Evolutionary conservation across 805 yeast species (phyloP), one percentile per base, ranked within the genome.

Genomic region (Metschnikowia bowlesiae): DNA sequence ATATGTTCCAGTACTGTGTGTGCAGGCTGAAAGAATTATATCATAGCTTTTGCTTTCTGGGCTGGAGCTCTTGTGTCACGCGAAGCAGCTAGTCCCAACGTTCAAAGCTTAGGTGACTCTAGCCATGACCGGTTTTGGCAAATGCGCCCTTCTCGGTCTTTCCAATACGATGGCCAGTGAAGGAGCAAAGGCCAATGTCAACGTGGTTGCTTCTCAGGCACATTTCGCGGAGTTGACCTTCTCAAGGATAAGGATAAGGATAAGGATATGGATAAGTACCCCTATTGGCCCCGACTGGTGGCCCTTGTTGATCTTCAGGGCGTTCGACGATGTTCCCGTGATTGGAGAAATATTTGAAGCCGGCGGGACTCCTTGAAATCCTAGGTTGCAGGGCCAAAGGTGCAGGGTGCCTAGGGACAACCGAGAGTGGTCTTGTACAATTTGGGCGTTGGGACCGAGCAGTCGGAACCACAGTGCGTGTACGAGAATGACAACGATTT

Each of bases 331-430:
- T 28, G 84, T 86, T 54, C 76, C 78, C 40, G 80, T 81, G 32
- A 81, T 84, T 43, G 97, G 97, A 51, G 85, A 85, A 67, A 70
- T 87, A 54, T 92, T 84, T 67, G 99, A 92, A 75, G 85, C 84
- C 58, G 99, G 98, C 59, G 96, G 94, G 98, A 97, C 39, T 92
- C 97, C 76, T 88, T 60, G 97, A 82, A 82, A 91, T 97, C 38
- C 82, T 97, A 75, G 90, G 94, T 92, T 96, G 91, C 73, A 82
- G 97, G 67, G 85, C 96, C 48, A 83, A 84, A 55, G 98, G 99
- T 59, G 85, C 80, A 39, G 87, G 86, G 13, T 78, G 81, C 35
- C 80, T 78, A 53, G 81, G 70, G 79, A 80, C 54, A 83, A 81
- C 60, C 82, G 81, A 60, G 89, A 87, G 81, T 84, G 47, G 85